Percentiles rank a stretch among this genome's conserved stretches.
These are phyloP conservation scores for Delphinella strobiligena DNA, from an alignment of 2,329 filamentous ascomycete species.

Conservation along the genomic window DNA sequence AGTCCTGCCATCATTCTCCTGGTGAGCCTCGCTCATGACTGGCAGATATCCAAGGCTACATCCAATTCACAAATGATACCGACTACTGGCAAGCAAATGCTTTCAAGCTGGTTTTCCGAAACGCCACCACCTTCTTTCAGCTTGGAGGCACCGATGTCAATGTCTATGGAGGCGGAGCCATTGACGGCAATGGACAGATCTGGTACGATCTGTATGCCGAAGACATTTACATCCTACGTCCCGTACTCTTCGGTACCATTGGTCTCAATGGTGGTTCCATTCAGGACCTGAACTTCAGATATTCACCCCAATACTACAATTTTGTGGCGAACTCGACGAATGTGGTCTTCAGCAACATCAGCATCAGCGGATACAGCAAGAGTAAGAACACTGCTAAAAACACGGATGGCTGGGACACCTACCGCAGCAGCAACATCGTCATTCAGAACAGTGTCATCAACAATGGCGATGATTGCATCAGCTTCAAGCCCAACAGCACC, in stretches of 20 bases:
- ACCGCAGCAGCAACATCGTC: constrained; percentile 48
- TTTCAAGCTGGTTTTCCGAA: constrained; percentile 55
- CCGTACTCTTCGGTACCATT: constrained; percentile 45
- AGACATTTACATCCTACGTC: constrained; percentile 45
- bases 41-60: constrained; percentile 44
- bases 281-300: constrained; percentile 47
- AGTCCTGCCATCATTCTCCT: too few relatives aligned
- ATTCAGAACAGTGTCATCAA: constrained; percentile 55
- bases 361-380: constrained; percentile 44
- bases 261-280: constrained; percentile 47
- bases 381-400: constrained; percentile 49
- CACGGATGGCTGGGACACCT: constrained; percentile 47
- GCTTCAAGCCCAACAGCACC: constrained; percentile 63
- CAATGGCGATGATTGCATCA: constrained; percentile 60
- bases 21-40: constrained; percentile 11
- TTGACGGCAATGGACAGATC: constrained; percentile 53
- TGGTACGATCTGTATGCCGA: constrained; percentile 53
- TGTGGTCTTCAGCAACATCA: constrained; percentile 50
- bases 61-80: constrained; percentile 54
- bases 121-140: constrained; percentile 55
- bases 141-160: constrained; percentile 55
- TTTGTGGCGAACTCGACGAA: constrained; percentile 54
- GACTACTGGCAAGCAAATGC: constrained; percentile 55
- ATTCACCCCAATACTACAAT: constrained; percentile 52
- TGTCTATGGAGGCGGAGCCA: constrained; percentile 51